phyloP scores from a whole-genome alignment of 345 rosid species.

The Theobroma cacao region DNA sequence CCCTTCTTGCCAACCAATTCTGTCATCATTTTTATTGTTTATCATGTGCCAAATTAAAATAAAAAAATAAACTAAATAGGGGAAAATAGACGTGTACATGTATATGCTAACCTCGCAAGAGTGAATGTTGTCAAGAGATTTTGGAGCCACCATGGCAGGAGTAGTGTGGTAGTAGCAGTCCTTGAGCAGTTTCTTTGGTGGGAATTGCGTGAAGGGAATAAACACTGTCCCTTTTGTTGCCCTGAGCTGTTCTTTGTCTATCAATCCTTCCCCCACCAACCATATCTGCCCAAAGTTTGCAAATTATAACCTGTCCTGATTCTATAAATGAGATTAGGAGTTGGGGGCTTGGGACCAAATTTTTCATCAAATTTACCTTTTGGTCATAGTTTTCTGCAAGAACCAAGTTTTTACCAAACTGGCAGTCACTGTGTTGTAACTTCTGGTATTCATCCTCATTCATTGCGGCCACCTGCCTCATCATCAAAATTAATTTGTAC shows the following conservation, averaged over 20 bases:
- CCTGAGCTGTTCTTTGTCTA: slow-evolving; percentile 36
- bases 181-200: slow-evolving; percentile 39
- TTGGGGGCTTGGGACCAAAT: too few species aligned
- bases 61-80: too few species aligned
- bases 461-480: slow-evolving; percentile 21
- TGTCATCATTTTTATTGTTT: slow-evolving; percentile 30
- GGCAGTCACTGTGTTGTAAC: slow-evolving; percentile 14
- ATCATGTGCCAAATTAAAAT: too few species aligned
- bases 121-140: slow-evolving; percentile 44
- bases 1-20: slow-evolving; percentile 58
- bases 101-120: slow-evolving; percentile 52
- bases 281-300: slow-evolving; percentile 31
- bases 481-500: too few species aligned
- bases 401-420: slow-evolving; percentile 21
- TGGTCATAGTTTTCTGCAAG: slow-evolving; percentile 1
- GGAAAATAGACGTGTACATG: too few species aligned
- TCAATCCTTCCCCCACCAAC: slow-evolving; percentile 56
- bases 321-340: too few species aligned
- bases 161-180: slow-evolving; percentile 56
- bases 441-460: slow-evolving; percentile 25
- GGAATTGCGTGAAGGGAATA: slow-evolving; percentile 28
- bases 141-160: slow-evolving; percentile 49
- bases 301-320: too few species aligned
- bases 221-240: slow-evolving; percentile 28
- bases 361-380: neutral